Evolutionary conservation across 306 rosid species (phyloP).

Genomic region (Ammopiptanthus mongolicus): DNA sequence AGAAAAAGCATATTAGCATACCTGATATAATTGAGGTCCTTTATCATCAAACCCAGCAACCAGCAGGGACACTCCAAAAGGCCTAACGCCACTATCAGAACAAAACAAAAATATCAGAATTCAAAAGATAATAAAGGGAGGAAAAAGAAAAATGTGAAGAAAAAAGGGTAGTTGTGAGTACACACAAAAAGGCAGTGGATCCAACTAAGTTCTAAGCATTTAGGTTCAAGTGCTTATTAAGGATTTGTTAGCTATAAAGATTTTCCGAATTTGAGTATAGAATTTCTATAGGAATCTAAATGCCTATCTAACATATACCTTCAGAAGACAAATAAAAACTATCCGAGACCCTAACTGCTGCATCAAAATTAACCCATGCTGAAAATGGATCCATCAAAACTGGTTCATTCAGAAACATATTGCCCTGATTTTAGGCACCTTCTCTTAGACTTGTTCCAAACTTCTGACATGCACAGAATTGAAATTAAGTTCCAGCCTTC

Average conservation of each 20-base stretch:
- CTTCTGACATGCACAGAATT: neutral
- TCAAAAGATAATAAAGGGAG: neutral
- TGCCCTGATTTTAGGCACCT: neutral
- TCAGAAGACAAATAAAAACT: neutral
- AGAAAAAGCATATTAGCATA: conserved; percentile 11
- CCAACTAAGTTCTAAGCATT: neutral
- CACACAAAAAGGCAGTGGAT: neutral
- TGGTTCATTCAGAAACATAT: neutral
- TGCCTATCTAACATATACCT: neutral
- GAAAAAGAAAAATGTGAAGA: neutral
- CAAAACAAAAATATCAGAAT: conserved; percentile 21
- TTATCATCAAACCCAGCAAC: conserved; percentile 92
- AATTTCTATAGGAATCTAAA: neutral
- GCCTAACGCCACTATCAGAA: conserved; percentile 83
- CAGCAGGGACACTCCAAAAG: conserved; percentile 91
- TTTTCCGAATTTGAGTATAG: neutral
- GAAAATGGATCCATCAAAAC: neutral
- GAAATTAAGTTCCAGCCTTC: neutral
- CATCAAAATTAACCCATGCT: neutral
- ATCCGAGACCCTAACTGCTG: neutral
- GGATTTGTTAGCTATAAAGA: neutral
- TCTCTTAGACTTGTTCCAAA: neutral
- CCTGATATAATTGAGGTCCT: conserved; percentile 96
- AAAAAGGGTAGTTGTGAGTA: neutral
- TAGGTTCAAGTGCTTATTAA: neutral